These are phyloP conservation scores for Aegilops tauschii DNA, from an alignment of 176 grass and related monocot genomes.

Conservation along the genomic window DNA sequence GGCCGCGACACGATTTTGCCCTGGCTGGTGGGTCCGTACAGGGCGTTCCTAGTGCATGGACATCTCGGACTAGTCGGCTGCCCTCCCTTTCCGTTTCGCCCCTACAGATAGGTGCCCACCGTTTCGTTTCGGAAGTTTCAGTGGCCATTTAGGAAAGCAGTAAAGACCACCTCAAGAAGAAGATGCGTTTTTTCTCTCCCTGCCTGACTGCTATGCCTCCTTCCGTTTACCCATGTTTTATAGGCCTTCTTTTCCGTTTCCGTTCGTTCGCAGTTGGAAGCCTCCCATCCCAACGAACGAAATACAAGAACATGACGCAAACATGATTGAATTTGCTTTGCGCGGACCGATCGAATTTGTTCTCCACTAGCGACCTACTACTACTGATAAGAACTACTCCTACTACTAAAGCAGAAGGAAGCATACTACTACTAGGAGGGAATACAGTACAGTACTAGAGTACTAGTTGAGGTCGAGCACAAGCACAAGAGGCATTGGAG, in stretches of 20 bases:
- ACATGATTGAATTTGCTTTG: neutral
- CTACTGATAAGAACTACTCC: too few relatives aligned
- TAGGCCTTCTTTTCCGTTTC: neutral
- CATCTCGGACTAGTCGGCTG: neutral
- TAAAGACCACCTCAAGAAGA: neutral
- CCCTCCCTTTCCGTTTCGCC: neutral
- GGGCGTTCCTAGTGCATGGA: neutral
- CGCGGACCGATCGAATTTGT: neutral
- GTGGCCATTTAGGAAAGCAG: conserved; percentile 13
- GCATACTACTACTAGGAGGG: too few relatives aligned
- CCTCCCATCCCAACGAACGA: neutral
- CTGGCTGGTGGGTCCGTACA: neutral
- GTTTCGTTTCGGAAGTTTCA: conserved; percentile 40
- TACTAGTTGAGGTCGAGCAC: too few relatives aligned
- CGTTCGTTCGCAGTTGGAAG: neutral
- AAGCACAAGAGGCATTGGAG: too few relatives aligned
- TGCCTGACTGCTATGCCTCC: neutral
- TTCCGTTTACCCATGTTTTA: neutral
- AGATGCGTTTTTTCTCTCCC: neutral
- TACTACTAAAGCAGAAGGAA: too few relatives aligned
- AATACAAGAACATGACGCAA: neutral
- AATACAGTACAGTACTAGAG: too few relatives aligned
- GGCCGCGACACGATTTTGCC: neutral
- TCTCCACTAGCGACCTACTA: neutral
- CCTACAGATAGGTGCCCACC: neutral